Percentiles rank a stretch among this genome's conserved stretches.
phyloP scores from a whole-genome alignment of 2,329 filamentous ascomycete genomes.

The Xylariaceae sp. region DNA sequence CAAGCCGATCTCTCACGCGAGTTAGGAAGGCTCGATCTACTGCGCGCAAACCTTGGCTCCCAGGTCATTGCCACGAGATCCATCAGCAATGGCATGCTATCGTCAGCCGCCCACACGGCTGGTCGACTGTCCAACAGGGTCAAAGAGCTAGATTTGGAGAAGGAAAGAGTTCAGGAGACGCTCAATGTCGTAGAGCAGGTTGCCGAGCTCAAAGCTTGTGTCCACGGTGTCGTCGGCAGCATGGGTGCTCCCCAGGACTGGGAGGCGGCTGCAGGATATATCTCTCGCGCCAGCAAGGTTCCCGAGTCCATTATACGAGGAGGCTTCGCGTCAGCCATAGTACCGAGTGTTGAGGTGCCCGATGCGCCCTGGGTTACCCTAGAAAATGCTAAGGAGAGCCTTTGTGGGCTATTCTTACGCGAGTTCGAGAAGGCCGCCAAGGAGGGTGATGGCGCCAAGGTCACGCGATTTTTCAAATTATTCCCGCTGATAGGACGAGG shows the following conservation, averaged over 20 bases:
- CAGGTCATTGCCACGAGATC: slow-evolving; percentile 79
- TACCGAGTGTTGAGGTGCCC: slow-evolving; percentile 92
- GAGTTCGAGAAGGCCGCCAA: slow-evolving; percentile 92
- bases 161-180: slow-evolving; percentile 85
- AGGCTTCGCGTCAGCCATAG: slow-evolving; percentile 84
- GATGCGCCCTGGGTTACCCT: slow-evolving; percentile 86
- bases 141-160: slow-evolving; percentile 83
- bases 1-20: slow-evolving; percentile 86
- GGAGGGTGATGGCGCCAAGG: slow-evolving; percentile 81
- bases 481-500: slow-evolving; percentile 90
- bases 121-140: slow-evolving; percentile 82
- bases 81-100: slow-evolving; percentile 88
- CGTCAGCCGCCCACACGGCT: slow-evolving; percentile 79
- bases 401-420: slow-evolving; percentile 85
- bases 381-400: slow-evolving; percentile 78
- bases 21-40: slow-evolving; percentile 78
- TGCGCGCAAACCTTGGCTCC: slow-evolving; percentile 81
- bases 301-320: slow-evolving; percentile 77
- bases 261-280: slow-evolving; percentile 91
- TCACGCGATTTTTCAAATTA: slow-evolving; percentile 96
- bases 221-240: slow-evolving; percentile 87
- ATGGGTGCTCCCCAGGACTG: slow-evolving; percentile 99
- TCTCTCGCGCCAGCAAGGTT: slow-evolving; percentile 77
- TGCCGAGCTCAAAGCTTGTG: slow-evolving; percentile 92
- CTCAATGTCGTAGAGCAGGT: slow-evolving; percentile 93